A percentile compares a stretch with the other conserved stretches of the same genome.
Evolutionary conservation across 2,329 filamentous ascomycete genomes (phyloP).

Genomic region (Neocucurbitaria cava): DNA sequence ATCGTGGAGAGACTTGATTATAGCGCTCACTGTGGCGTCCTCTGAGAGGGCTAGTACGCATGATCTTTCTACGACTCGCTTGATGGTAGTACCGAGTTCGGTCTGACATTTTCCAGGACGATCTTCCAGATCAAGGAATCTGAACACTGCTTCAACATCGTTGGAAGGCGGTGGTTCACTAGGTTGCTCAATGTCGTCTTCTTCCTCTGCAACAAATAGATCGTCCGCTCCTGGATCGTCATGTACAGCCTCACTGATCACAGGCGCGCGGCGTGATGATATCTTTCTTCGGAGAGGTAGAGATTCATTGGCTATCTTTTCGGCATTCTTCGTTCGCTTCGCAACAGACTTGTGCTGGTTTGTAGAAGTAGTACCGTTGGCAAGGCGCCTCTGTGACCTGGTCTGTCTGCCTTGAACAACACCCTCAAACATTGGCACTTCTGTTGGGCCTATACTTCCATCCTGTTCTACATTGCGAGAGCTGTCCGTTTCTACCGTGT

Average conservation of each 20-base stretch:
- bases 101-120: conserved; percentile 29
- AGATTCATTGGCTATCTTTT: background rate
- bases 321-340: background rate
- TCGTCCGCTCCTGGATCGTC: background rate
- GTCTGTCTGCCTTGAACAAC: background rate
- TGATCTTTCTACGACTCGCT: conserved; percentile 13
- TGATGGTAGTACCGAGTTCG: conserved; percentile 16
- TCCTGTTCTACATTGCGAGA: background rate
- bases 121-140: conserved; percentile 23
- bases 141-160: conserved; percentile 26
- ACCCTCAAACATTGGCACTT: background rate
- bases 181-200: conserved; percentile 3
- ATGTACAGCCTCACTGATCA: background rate
- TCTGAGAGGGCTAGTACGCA: conserved; percentile 6
- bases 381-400: background rate
- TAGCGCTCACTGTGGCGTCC: conserved; percentile 11
- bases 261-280: background rate
- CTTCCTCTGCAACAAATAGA: conserved; percentile 1
- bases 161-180: background rate
- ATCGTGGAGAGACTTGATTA: conserved; percentile 7
- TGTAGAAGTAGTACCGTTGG: background rate
- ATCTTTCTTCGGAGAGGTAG: background rate
- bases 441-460: background rate
- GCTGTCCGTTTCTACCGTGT: background rate
- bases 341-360: background rate